Percentiles rank a stretch among this genome's conserved stretches.
Conservation (phyloP, 2,329 filamentous ascomycete genomes). For the Arthrobotrys pseudoclavata region DNA sequence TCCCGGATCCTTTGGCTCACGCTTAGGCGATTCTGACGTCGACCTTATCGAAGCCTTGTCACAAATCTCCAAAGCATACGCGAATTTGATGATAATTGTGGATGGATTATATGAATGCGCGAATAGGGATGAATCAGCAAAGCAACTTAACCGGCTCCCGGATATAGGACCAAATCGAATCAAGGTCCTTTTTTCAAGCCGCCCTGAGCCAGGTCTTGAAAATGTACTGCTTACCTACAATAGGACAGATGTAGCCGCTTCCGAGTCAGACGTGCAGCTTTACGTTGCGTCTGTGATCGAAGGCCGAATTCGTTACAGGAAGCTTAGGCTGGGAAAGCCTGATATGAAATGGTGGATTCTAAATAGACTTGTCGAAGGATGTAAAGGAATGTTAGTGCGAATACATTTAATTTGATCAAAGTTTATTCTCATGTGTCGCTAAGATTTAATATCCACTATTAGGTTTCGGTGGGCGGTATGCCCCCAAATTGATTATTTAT, state of each 20-base stretch:
- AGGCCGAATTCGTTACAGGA: background rate
- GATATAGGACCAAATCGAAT: background rate
- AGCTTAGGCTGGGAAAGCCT: background rate
- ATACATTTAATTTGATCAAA: background rate
- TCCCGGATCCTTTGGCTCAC: background rate
- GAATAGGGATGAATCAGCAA: background rate
- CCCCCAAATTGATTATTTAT: constrained; percentile 16
- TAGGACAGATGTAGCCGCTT: background rate
- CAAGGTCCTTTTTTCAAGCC: constrained; percentile 8
- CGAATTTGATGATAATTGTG: background rate
- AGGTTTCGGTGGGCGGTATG: constrained; percentile 25
- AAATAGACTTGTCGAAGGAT: background rate
- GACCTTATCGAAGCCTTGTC: background rate
- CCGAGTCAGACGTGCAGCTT: background rate
- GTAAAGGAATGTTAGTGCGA: constrained; percentile 9
- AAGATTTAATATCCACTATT: background rate
- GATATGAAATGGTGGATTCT: background rate
- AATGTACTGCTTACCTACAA: background rate
- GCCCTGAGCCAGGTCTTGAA: constrained; percentile 8
- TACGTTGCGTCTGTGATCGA: constrained; percentile 9
- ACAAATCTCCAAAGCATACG: background rate
- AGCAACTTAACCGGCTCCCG: background rate
- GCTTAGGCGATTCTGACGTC: background rate
- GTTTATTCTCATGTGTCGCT: background rate
- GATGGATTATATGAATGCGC: constrained; percentile 11